Conservation (phyloP, 169 alveolate species). For the Blepharisma undulans region DNA sequence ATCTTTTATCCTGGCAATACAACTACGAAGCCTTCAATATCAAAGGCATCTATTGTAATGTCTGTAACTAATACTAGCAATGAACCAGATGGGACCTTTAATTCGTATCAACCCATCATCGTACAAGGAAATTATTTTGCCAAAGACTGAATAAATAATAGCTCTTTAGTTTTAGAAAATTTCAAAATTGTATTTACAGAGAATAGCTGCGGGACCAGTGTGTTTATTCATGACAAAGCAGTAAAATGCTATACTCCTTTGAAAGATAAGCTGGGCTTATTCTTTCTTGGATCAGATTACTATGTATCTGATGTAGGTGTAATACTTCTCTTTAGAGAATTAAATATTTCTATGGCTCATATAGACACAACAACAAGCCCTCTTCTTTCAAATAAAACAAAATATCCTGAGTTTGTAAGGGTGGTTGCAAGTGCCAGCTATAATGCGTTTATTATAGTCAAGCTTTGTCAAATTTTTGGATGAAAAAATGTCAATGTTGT, state of each 20-base stretch:
- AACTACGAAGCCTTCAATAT: neutral
- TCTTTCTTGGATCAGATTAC: neutral
- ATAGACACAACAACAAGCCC: neutral
- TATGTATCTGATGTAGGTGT: neutral
- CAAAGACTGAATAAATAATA: neutral
- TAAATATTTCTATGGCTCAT: neutral
- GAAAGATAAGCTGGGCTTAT: neutral
- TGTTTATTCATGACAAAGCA: neutral
- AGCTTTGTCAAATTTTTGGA: neutral
- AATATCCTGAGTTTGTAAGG: conserved; percentile 10
- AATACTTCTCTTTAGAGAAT: neutral
- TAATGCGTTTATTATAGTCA: too few species aligned
- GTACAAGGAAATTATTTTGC: neutral
- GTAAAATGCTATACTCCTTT: neutral
- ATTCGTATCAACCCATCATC: neutral
- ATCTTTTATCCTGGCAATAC: neutral
- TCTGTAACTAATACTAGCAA: neutral
- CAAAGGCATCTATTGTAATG: neutral
- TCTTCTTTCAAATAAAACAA: neutral
- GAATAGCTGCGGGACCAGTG: neutral
- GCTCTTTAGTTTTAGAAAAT: neutral
- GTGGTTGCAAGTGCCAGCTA: neutral
- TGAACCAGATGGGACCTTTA: neutral
- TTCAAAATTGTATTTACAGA: neutral
- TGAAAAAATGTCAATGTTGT: neutral